Evolutionary conservation across 2,329 filamentous ascomycete genomes (phyloP).

Genomic region (Xylariaceae sp.): DNA sequence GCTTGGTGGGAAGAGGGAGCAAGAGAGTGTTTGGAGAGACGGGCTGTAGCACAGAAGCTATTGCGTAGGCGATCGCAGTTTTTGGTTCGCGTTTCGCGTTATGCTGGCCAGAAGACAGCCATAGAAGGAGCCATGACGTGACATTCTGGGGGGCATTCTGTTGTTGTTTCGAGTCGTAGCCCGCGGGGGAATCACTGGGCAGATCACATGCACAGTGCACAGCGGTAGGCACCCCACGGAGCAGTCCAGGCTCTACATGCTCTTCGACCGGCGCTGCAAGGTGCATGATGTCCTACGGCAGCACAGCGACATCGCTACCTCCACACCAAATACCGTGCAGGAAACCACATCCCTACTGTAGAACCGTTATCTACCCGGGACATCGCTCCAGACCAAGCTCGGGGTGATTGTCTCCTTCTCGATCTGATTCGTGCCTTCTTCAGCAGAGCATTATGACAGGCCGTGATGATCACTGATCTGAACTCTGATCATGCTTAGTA

Average conservation of each 20-base stretch:
- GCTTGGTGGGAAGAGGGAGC: not conserved
- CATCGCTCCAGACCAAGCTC: no score
- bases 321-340: not conserved
- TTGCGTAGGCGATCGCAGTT: slow-evolving; percentile 8
- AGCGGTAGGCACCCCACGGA: not conserved
- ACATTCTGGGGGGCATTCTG: slow-evolving; percentile 6
- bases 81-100: slow-evolving; percentile 21
- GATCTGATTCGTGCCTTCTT: no score
- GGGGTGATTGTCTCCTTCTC: no score
- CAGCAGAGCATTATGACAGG: no score
- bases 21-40: slow-evolving; percentile 7
- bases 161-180: not conserved
- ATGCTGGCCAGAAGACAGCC: slow-evolving; percentile 16
- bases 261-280: not conserved
- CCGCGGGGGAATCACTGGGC: not conserved
- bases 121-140: slow-evolving; percentile 18
- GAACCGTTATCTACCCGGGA: no score
- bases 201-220: not conserved
- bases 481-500: no score
- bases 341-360: no score
- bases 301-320: no score
- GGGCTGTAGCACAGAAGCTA: slow-evolving; percentile 4
- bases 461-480: no score
- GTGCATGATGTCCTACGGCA: no score
- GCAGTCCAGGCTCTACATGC: not conserved